Percentiles rank a stretch among this genome's conserved stretches.
Conservation (phyloP, 441 rosid genomes). For the Theobroma grandiflorum region DNA sequence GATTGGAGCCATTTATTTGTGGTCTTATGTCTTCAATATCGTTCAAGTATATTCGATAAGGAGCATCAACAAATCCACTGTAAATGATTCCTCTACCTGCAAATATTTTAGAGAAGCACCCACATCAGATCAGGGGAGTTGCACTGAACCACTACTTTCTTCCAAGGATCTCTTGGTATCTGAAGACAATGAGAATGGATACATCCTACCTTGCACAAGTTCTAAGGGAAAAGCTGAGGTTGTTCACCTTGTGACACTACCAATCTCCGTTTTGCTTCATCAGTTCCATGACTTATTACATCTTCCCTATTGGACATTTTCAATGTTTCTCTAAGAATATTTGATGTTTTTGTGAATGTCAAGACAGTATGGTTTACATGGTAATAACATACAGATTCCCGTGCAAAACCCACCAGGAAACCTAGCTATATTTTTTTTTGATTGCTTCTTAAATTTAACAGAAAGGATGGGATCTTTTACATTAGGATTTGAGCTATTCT, state of each 20-base stretch:
- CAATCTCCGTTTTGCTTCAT: neutral
- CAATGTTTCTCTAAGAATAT: neutral
- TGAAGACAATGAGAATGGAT: slow-evolving; percentile 23
- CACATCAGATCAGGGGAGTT: slow-evolving; percentile 29
- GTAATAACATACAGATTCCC: neutral
- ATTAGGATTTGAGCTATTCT: neutral
- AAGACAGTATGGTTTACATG: neutral
- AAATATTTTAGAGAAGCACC: slow-evolving; percentile 33
- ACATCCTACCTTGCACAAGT: slow-evolving; percentile 23
- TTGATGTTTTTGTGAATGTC: neutral
- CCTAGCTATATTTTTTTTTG: neutral
- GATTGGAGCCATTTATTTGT: slow-evolving; percentile 81
- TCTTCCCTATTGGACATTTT: neutral
- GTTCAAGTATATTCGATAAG: slow-evolving; percentile 55
- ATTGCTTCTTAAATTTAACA: neutral
- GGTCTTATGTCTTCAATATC: slow-evolving; percentile 86
- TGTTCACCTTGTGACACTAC: neutral
- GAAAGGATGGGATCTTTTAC: neutral
- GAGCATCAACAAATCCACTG: slow-evolving; percentile 29
- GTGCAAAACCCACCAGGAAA: neutral
- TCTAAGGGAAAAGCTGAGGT: slow-evolving; percentile 42
- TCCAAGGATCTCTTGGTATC: slow-evolving; percentile 28
- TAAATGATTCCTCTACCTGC: neutral
- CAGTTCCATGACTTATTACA: neutral
- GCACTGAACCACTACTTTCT: slow-evolving; percentile 58